Base-by-base conservation (phyloP, 495 filamentous ascomycete genomes). In the Aspergillus nanangensis region DNA sequence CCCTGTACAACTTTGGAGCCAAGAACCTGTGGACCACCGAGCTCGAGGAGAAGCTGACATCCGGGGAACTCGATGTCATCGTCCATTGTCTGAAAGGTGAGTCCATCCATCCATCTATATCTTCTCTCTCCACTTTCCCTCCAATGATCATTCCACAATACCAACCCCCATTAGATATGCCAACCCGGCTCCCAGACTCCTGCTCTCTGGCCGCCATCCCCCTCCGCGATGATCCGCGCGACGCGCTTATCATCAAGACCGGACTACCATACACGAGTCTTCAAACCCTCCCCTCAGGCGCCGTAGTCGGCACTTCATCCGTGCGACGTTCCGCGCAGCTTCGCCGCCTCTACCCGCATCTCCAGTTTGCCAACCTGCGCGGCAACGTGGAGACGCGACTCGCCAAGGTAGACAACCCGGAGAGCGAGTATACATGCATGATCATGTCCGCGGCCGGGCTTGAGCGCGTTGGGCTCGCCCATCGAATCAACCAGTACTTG, bases 11-110 rank as follows among this genome's bases (percentile, higher is more conserved):
- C 39, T 53, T 53, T 34, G 45, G 51, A 2, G 51, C 44, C 3
- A 96, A 96, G 72, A 80, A 77, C 3, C 68, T 96, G 13, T 96
- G 90, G 90, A 95, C 90, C 4, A 72, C 81, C 44, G 90, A 95
- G 61, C 69, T 96, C 23, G 90, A 96, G 62, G 82, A 75, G 3
- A 67, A 81, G 58, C 72, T 96, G 10, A 57, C 75, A 21, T 70
- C 76, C 4, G 70, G 76, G 29, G 71, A 81, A 45, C 58, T 95
- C 35, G 88, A 95, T 66, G 44, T 91, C 19, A 80, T 96, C 53
- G 88, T 95, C 23, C 88, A 96, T 65, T 85, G 78, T 44, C 66
- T 94, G 53, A 96, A 96, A 70, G 79, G 78, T 76, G 38, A 36
- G n/a, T n/a, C n/a, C n/a, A n/a, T n/a, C n/a, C n/a, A n/a, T n/a